These are phyloP conservation scores for Chrysoporthe puriensis DNA, from an alignment of 2,329 filamentous ascomycete genomes.

Conservation along the genomic window DNA sequence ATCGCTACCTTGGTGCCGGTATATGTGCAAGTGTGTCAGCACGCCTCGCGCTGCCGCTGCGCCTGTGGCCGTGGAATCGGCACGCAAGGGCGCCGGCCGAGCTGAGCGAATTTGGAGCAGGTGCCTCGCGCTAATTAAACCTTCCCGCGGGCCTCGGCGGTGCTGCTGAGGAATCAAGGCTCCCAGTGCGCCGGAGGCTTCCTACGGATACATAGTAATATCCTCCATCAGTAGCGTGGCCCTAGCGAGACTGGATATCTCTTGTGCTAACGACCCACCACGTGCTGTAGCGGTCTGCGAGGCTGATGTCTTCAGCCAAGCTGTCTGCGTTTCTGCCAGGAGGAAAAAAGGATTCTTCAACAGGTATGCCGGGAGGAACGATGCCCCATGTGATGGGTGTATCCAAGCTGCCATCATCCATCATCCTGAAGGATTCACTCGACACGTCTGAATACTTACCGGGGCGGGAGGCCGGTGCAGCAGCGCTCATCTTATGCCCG, in stretches of 20 bases:
- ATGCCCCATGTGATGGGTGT: not conserved
- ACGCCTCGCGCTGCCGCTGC: too few species aligned
- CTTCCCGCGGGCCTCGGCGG: too few species aligned
- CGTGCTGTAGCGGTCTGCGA: not conserved
- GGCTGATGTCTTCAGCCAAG: not conserved
- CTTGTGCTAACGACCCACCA: not conserved
- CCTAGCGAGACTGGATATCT: not conserved
- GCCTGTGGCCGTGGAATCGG: too few species aligned
- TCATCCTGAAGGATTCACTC: not conserved
- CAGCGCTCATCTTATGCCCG: slow-evolving; percentile 9
- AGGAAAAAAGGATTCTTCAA: not conserved
- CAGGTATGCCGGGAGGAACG: not conserved
- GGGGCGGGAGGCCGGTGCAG: not conserved
- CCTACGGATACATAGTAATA: not conserved
- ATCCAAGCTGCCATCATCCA: not conserved
- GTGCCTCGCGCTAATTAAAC: too few species aligned
- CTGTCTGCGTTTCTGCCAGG: not conserved
- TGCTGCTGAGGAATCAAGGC: too few species aligned
- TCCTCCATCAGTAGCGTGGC: not conserved
- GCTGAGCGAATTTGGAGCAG: too few species aligned
- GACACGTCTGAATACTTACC: slow-evolving; percentile 1
- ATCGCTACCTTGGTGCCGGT: not conserved
- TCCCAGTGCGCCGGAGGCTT: not conserved
- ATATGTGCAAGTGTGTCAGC: too few species aligned
- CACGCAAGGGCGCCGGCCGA: too few species aligned